These are phyloP conservation scores for Cutaneotrichosporon sp. DNA, from an alignment of 1,284 basidiomycete species.

Conservation along the genomic window DNA sequence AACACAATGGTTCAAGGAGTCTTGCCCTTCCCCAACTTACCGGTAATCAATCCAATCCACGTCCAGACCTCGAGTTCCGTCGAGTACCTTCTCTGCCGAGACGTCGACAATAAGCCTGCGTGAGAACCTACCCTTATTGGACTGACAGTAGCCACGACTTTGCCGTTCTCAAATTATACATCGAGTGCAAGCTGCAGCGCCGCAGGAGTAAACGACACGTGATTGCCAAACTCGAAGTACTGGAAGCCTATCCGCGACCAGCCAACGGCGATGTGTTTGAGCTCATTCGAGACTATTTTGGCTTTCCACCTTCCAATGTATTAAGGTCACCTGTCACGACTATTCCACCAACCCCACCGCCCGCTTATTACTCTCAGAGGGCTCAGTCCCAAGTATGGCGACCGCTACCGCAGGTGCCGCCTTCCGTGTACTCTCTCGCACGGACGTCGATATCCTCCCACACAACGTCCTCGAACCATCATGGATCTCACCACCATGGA, in stretches of 20 bases:
- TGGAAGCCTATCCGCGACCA: conserved; percentile 21
- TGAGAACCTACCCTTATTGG: neutral
- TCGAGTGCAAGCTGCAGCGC: neutral
- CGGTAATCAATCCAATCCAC: neutral
- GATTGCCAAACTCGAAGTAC: neutral
- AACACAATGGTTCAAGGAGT: neutral
- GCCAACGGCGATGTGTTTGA: conserved; percentile 2
- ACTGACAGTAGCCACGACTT: neutral
- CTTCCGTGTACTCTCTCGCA: neutral
- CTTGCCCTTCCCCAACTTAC: neutral
- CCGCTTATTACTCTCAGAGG: neutral
- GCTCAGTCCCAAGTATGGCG: no score
- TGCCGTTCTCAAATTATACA: neutral
- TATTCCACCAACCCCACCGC: neutral
- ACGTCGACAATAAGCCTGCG: neutral
- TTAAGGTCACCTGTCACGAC: neutral
- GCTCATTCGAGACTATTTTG: conserved; percentile 18
- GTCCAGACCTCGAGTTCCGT: neutral
- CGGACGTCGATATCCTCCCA: no score
- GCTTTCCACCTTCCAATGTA: conserved; percentile 4
- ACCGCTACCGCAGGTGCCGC: neutral
- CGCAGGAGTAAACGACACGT: neutral
- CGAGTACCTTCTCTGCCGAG: neutral
- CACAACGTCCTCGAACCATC: no score
- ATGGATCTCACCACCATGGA: no score